Evolutionary conservation across 108 stramenopile genomes (phyloP).

Genomic region (Nitzschia palea): DNA sequence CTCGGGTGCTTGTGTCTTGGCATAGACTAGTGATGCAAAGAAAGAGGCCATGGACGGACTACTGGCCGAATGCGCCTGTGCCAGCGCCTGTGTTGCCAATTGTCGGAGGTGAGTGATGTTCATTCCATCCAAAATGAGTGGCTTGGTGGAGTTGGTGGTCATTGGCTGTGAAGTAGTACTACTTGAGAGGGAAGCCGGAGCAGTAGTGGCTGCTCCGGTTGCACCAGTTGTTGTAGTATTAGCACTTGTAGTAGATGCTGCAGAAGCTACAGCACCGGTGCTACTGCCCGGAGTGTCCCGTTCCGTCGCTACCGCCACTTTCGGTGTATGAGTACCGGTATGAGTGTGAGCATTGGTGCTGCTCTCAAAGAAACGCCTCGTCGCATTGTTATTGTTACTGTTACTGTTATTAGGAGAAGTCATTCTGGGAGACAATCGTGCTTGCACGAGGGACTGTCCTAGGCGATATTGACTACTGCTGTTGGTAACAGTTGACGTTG

Average conservation of each 20-base stretch:
- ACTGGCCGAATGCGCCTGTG: constrained; percentile 23
- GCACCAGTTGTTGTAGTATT: background rate
- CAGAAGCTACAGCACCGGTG: background rate
- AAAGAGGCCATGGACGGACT: constrained; percentile 61
- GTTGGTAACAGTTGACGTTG: background rate
- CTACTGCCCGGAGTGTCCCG: too few relatives aligned
- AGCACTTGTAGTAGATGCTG: constrained; percentile 1
- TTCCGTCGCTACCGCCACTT: too few relatives aligned
- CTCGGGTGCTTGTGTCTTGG: constrained; percentile 49
- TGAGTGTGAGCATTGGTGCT: too few relatives aligned
- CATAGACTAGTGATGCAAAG: constrained; percentile 56
- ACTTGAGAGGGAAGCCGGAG: background rate
- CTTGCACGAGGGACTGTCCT: constrained; percentile 29
- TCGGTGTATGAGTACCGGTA: too few relatives aligned
- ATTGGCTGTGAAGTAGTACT: background rate
- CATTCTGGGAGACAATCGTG: constrained; percentile 24
- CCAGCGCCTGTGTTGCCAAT: constrained; percentile 10
- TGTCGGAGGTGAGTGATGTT: constrained; percentile 23
- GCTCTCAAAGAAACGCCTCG: background rate
- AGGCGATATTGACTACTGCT: constrained; percentile 18
- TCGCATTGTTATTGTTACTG: background rate
- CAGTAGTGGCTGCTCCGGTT: constrained; percentile 1
- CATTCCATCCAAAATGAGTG: constrained; percentile 28
- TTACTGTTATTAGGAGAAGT: background rate
- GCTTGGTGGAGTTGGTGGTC: background rate